Evolutionary conservation across 768 basidiomycete genomes (phyloP).

Genomic region (Gloeopeniophorella convolvens): DNA sequence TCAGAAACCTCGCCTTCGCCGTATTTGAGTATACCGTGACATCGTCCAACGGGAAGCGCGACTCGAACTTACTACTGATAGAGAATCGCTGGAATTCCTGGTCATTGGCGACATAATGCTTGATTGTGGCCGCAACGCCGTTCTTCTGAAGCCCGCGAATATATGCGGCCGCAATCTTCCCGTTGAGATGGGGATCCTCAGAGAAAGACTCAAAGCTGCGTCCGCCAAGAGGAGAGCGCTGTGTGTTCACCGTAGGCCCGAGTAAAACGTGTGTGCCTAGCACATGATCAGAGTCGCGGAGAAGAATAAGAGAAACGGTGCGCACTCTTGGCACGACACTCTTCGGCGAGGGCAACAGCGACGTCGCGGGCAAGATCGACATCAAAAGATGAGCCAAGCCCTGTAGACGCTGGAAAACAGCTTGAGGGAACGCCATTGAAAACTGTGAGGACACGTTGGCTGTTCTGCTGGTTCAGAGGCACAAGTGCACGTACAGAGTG

Average conservation of each 20-base stretch:
- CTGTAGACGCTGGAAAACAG: slow-evolving; percentile 54
- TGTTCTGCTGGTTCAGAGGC: too few species aligned
- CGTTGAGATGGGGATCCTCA: slow-evolving; percentile 53
- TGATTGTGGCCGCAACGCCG: slow-evolving; percentile 55
- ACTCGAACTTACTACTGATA: slow-evolving; percentile 39
- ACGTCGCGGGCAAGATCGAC: slow-evolving; percentile 40
- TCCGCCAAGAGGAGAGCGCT: slow-evolving; percentile 51
- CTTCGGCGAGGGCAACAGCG: slow-evolving; percentile 47
- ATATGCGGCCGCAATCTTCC: slow-evolving; percentile 51
- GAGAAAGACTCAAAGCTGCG: slow-evolving; percentile 58
- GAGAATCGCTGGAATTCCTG: slow-evolving; percentile 45
- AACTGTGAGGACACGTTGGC: slow-evolving; percentile 26
- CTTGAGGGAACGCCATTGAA: slow-evolving; percentile 51
- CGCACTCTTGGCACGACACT: slow-evolving; percentile 43
- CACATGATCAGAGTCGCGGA: not conserved
- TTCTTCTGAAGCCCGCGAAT: slow-evolving; percentile 55
- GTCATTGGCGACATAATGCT: slow-evolving; percentile 60
- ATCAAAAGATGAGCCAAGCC: slow-evolving; percentile 51
- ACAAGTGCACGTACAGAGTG: slow-evolving; percentile 34
- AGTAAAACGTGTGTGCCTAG: slow-evolving; percentile 43
- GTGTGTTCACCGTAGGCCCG: slow-evolving; percentile 62
- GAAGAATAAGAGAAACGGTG: slow-evolving; percentile 19
- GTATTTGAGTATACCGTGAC: too few species aligned
- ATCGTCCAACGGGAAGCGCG: too few species aligned
- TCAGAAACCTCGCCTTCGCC: slow-evolving; percentile 41